phyloP scores from a whole-genome alignment of 2,329 filamentous ascomycete genomes.

The Paraphoma sp. region DNA sequence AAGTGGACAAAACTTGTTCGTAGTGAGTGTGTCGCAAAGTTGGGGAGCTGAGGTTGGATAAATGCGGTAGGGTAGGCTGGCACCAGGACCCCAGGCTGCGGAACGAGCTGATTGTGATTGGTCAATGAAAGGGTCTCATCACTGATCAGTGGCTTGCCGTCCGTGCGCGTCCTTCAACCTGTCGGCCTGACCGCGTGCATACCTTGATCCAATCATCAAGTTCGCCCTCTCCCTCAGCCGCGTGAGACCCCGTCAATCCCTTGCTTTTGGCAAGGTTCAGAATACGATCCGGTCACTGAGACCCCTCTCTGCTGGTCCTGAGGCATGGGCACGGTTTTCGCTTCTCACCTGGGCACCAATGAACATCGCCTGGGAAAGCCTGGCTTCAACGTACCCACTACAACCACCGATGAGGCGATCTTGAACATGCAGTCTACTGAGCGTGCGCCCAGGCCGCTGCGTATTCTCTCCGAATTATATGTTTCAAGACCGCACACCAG shows the following conservation, averaged over 20 bases:
- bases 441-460: no score
- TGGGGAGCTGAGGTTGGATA: neutral
- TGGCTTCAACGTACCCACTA: no score
- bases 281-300: neutral
- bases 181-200: neutral
- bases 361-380: no score
- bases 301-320: neutral
- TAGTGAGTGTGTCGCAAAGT: neutral
- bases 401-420: no score
- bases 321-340: neutral
- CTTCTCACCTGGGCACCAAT: neutral
- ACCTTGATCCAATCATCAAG: neutral
- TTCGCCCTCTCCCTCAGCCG: neutral
- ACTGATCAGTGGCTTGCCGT: neutral
- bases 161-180: slow-evolving; percentile 1
- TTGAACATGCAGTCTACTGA: no score
- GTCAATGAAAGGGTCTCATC: neutral
- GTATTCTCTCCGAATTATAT: no score
- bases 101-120: neutral
- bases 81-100: no score
- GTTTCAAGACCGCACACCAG: no score
- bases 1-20: neutral
- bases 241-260: no score
- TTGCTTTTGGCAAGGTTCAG: no score
- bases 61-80: no score